These are phyloP conservation scores for Beauveria bassiana DNA, from an alignment of 2,329 filamentous ascomycete species.

Conservation along the genomic window DNA sequence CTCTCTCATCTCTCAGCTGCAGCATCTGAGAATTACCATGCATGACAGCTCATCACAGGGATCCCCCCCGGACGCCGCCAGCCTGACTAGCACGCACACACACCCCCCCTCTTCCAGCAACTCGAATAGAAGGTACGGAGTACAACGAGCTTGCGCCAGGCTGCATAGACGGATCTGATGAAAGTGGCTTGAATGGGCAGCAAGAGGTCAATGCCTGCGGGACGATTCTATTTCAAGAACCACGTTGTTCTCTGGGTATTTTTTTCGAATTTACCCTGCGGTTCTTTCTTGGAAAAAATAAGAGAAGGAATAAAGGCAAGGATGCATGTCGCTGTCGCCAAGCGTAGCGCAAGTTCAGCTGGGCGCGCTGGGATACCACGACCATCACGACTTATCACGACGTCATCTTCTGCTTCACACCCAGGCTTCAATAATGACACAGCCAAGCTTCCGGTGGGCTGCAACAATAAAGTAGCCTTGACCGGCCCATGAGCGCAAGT, in stretches of 20 bases:
- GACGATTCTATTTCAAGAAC: background rate
- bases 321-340: background rate
- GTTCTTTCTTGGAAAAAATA: background rate
- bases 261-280: too few species aligned
- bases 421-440: background rate
- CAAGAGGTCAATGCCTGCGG: background rate
- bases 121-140: background rate
- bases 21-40: conserved; percentile 3
- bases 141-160: background rate
- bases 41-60: background rate
- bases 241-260: background rate
- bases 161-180: conserved; percentile 1
- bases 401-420: background rate
- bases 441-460: background rate
- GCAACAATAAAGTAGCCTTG: background rate
- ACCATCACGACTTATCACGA: background rate
- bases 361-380: background rate
- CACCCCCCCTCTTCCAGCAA: background rate
- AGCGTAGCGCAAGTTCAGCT: background rate
- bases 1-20: background rate
- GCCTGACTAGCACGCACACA: background rate
- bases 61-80: background rate
- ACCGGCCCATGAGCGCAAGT: background rate
- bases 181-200: background rate
- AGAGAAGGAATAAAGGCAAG: background rate